Conservation (phyloP, 2,329 filamentous ascomycete genomes). For the Xylariales sp. region DNA sequence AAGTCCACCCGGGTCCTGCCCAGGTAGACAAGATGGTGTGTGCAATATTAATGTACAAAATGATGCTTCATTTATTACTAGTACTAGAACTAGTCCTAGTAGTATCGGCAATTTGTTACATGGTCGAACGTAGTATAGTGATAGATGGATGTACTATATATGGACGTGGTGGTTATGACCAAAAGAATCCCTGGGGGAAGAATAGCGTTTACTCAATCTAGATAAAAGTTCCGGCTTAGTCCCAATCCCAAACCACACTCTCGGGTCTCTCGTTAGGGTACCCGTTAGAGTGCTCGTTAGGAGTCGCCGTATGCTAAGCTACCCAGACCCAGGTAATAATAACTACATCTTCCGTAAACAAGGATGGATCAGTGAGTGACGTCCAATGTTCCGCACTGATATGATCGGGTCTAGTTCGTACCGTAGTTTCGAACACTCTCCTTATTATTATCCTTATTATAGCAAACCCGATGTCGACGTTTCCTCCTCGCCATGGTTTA, state of each 20-base stretch:
- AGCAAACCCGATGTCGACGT: constrained; percentile 8
- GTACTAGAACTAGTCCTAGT: too few relatives aligned
- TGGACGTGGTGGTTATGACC: not conserved
- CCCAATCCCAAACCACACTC: constrained; percentile 38
- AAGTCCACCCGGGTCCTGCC: not conserved
- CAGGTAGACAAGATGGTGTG: not conserved
- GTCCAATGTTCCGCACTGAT: constrained; percentile 22
- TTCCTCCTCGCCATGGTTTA: constrained; percentile 2
- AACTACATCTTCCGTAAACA: constrained; percentile 5
- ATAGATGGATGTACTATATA: not conserved
- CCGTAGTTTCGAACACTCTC: constrained; percentile 20
- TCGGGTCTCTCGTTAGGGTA: constrained; percentile 27
- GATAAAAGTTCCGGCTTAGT: constrained; percentile 27
- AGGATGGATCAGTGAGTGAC: constrained; percentile 12
- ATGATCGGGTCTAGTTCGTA: constrained; percentile 14
- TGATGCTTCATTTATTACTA: too few relatives aligned
- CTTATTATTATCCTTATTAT: constrained; percentile 30
- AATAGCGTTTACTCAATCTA: constrained; percentile 21
- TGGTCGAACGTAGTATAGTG: not conserved
- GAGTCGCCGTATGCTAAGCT: not conserved
- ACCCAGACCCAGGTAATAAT: not conserved
- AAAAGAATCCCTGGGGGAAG: not conserved
- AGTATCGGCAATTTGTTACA: not conserved
- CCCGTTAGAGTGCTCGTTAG: constrained; percentile 1
- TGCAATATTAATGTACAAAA: too few relatives aligned